These are phyloP conservation scores for Penicillium oxalicum DNA, from an alignment of 2,329 filamentous ascomycete genomes.

Conservation along the genomic window DNA sequence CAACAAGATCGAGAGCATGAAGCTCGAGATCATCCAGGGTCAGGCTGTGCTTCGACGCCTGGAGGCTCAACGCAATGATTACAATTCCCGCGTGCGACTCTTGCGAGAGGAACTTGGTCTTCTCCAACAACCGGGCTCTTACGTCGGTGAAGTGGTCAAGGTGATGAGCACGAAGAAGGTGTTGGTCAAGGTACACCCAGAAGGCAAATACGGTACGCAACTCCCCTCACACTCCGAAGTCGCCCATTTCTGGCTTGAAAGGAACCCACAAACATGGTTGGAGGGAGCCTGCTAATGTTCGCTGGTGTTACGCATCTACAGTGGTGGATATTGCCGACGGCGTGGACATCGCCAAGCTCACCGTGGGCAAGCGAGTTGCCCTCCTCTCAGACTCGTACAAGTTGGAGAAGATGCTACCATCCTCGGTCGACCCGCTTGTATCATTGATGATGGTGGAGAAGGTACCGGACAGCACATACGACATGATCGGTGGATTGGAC, in stretches of 20 bases:
- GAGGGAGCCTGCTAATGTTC: no score
- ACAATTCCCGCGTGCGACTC: slow-evolving; percentile 94
- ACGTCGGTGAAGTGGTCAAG: slow-evolving; percentile 99
- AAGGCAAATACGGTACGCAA: slow-evolving; percentile 93
- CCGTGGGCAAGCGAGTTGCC: slow-evolving; percentile 93
- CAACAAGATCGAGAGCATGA: slow-evolving; percentile 99
- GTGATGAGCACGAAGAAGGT: slow-evolving; percentile 99
- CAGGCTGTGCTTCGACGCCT: slow-evolving; percentile 90
- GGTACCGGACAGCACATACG: slow-evolving; percentile 98
- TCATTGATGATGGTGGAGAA: slow-evolving; percentile 99
- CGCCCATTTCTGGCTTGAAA: no score
- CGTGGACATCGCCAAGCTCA: slow-evolving; percentile 93
- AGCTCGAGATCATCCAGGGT: slow-evolving; percentile 99
- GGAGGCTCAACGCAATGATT: slow-evolving; percentile 97
- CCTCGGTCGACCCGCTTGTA: slow-evolving; percentile 94
- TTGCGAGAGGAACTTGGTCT: slow-evolving; percentile 91
- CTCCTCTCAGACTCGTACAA: slow-evolving; percentile 97
- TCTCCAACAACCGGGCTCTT: slow-evolving; percentile 93
- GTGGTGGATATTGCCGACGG: slow-evolving; percentile 93
- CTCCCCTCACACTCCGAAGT: no score
- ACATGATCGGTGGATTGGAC: slow-evolving; percentile 98
- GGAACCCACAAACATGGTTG: no score
- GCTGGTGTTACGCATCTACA: slow-evolving; percentile 32
- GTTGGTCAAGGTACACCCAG: slow-evolving; percentile 95
- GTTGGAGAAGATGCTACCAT: slow-evolving; percentile 96